Base-by-base conservation (phyloP, 1,139 yeast genomes). In the Candida dubliniensis region DNA sequence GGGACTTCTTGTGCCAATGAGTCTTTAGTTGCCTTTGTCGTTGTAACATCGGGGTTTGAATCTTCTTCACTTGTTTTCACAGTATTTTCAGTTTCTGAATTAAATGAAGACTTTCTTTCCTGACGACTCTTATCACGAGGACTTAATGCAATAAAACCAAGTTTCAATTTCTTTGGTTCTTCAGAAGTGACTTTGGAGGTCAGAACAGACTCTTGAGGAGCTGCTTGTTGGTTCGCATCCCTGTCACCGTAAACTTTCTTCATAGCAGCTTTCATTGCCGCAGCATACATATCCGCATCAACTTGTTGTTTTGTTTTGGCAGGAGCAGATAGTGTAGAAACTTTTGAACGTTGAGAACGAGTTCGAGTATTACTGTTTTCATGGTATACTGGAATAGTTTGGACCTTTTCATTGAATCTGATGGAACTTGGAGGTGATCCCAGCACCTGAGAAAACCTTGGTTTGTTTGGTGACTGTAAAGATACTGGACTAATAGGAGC, bases 181-280 rank as follows among this genome's bases (percentile, higher is more conserved):
- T 15, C 29, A 11, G 42, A 14, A 11, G 26, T 12, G 11, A 34
- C 36, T 23, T 37, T 42, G 3, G 12, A 27, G n/a, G 30, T n/a
- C 4, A 8, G 30, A n/a, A n/a, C 30, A 13, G 34, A 8, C 15
- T 33, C 25, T 10, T 34, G 9, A 11, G 31, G 35, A 3, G 23
- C 34, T 2, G 27, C 25, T 15, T 32, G 42, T 25, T 32, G 39
- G 10, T 35, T 36, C 12, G 47, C 43, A 6, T 46, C 47, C 4
- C 32, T 14, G 40, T 59, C 59, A 1, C 76, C 77, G 47, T 70
- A 71, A 1, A 72, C 76, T 46, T 62, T 67, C 44, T 66, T 64
- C 56, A 64, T 61, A 1, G 77, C 77, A 1, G 68, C 76, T 45
- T 63, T 59, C 63, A 71, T 58, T 1, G 77, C 77, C 31, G 67